These are phyloP conservation scores for Penicillium brasilianum DNA, from an alignment of 2,329 filamentous ascomycete species.

Conservation along the genomic window DNA sequence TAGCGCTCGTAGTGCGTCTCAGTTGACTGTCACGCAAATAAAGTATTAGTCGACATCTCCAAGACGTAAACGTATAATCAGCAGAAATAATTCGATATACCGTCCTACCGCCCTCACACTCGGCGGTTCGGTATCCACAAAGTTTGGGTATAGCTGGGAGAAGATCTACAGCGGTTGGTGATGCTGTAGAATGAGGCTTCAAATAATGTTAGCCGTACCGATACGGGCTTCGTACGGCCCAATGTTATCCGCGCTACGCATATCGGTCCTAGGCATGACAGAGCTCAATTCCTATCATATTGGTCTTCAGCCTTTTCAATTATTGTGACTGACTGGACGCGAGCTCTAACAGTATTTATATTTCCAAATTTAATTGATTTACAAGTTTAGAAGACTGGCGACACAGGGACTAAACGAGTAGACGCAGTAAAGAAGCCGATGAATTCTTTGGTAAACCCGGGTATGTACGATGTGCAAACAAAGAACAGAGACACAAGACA, in stretches of 20 bases:
- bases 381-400: neutral
- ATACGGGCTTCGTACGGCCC: no score
- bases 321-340: no score
- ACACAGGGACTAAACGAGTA: neutral
- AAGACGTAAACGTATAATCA: neutral
- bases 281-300: no score
- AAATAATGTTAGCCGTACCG: constrained; percentile 20
- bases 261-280: no score
- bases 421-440: neutral
- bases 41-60: neutral
- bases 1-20: constrained; percentile 27
- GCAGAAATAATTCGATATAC: constrained; percentile 14
- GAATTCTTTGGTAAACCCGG: neutral
- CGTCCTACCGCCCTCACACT: constrained; percentile 26
- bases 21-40: constrained; percentile 16
- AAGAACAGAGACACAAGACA: neutral
- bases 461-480: constrained; percentile 7
- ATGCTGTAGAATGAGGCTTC: constrained; percentile 48
- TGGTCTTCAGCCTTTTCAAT: no score
- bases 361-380: no score
- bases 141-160: constrained; percentile 66
- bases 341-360: no score
- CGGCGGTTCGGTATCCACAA: constrained; percentile 49
- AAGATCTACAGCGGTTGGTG: constrained; percentile 66
- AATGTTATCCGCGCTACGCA: no score